These are phyloP conservation scores for Lolium rigidum DNA, from an alignment of 176 grass and related monocot species.

Conservation along the genomic window DNA sequence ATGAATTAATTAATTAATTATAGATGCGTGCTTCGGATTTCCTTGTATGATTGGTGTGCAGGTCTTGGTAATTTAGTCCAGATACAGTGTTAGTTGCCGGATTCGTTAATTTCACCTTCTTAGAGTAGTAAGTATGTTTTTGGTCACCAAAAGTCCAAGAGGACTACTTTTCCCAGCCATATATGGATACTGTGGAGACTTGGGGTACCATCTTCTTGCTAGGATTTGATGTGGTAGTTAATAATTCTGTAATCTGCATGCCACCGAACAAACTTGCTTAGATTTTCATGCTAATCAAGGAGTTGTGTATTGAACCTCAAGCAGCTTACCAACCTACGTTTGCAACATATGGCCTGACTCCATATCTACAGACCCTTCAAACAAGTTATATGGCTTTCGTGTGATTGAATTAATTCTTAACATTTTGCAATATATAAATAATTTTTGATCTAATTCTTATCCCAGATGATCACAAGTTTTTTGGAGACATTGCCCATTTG, in stretches of 20 bases:
- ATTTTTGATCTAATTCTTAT: not conserved
- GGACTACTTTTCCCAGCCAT: not conserved
- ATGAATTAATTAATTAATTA: not conserved
- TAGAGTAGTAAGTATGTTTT: not conserved
- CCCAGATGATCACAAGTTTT: not conserved
- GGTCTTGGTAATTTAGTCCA: not conserved
- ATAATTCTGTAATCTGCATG: not conserved
- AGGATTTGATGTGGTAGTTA: not conserved
- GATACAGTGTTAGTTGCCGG: not conserved
- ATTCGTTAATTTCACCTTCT: not conserved
- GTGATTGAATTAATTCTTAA: conserved; percentile 20
- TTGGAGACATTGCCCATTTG: not conserved
- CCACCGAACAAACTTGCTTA: not conserved
- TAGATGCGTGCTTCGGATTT: conserved; percentile 3
- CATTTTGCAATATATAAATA: not conserved
- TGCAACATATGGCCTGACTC: not conserved
- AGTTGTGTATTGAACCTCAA: not conserved
- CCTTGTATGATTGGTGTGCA: not conserved
- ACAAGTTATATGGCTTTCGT: not conserved
- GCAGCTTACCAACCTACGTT: not conserved
- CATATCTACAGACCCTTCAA: not conserved
- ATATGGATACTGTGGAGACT: not conserved
- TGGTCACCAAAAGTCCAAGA: not conserved
- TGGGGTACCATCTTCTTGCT: not conserved
- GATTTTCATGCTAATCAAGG: not conserved